Evolutionary conservation across 2,329 filamentous ascomycete species (phyloP).

Genomic region (Pochonia chlamydosporia): DNA sequence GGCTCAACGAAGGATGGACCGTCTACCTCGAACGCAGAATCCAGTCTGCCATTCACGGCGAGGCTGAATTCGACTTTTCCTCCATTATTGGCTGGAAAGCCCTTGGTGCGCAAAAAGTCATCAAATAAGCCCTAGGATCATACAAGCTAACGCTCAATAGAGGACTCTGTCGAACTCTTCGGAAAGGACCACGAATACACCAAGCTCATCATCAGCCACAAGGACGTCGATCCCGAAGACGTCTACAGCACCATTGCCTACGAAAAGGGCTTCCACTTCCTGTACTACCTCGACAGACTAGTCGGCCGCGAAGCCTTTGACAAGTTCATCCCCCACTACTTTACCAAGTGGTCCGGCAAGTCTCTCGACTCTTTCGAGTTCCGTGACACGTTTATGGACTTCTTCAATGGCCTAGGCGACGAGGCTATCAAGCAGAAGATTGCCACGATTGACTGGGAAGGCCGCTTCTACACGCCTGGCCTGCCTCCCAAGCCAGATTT

Average conservation of each 20-base stretch:
- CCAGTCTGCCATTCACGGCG: conserved; percentile 70
- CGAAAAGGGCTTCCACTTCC: conserved; percentile 92
- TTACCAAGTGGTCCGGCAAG: conserved; percentile 75
- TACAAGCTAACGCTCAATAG: conserved; percentile 25
- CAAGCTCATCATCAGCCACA: conserved; percentile 79
- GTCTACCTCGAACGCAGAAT: conserved; percentile 89
- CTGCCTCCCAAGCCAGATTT: conserved; percentile 87
- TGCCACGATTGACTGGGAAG: conserved; percentile 78
- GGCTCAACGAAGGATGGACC: conserved; percentile 82
- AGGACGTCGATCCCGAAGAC: conserved; percentile 90
- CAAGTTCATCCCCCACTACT: conserved; percentile 94
- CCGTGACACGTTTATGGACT: conserved; percentile 78
- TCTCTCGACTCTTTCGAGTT: conserved; percentile 94
- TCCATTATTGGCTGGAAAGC: conserved; percentile 95
- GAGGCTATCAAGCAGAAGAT: conserved; percentile 58
- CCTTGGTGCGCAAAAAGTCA: conserved; percentile 58
- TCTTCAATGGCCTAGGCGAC: conserved; percentile 67
- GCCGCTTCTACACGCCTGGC: conserved; percentile 82
- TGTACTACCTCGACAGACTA: conserved; percentile 84
- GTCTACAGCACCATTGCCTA: conserved; percentile 91
- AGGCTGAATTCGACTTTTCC: conserved; percentile 84
- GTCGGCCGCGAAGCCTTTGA: conserved; percentile 85
- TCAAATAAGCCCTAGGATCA: too few relatives aligned
- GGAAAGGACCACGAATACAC: conserved; percentile 88
- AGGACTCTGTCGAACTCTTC: conserved; percentile 72